Conservation (phyloP, 805 yeast species). For the Metschnikowia sp. region DNA sequence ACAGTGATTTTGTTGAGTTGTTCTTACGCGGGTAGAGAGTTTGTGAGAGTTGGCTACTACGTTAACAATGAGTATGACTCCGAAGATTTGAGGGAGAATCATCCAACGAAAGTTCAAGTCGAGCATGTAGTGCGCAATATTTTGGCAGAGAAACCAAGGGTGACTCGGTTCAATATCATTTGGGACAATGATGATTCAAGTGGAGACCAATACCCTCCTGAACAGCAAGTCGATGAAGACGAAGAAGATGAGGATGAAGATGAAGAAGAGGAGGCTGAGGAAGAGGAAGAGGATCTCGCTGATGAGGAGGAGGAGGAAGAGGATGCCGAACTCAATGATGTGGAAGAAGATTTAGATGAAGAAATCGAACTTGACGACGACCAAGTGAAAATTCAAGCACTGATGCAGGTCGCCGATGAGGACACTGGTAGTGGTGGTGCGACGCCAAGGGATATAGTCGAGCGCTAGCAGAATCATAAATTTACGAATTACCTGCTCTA, state of each 20-base stretch:
- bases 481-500: too few relatives aligned
- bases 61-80: slow-evolving; percentile 95
- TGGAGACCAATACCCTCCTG: slow-evolving; percentile 73
- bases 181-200: slow-evolving; percentile 81
- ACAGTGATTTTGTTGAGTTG: slow-evolving; percentile 92
- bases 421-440: slow-evolving; percentile 16
- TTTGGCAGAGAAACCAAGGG: slow-evolving; percentile 95
- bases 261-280: slow-evolving; percentile 25
- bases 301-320: slow-evolving; percentile 17
- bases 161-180: slow-evolving; percentile 91
- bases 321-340: slow-evolving; percentile 9
- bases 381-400: slow-evolving; percentile 1
- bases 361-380: slow-evolving; percentile 9
- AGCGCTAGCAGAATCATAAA: not conserved
- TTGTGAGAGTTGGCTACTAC: slow-evolving; percentile 95
- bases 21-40: slow-evolving; percentile 88
- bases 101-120: slow-evolving; percentile 89
- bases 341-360: slow-evolving; percentile 10
- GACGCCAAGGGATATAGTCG: slow-evolving; percentile 16
- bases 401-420: slow-evolving; percentile 5
- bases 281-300: slow-evolving; percentile 16
- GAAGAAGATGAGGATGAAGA: slow-evolving; percentile 32
- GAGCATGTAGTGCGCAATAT: slow-evolving; percentile 93
- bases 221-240: slow-evolving; percentile 53
- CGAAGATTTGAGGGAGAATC: slow-evolving; percentile 89